Evolutionary conservation across 2,329 filamentous ascomycete species (phyloP), one percentile per base, ranked within the genome.

Genomic region (Aspergillus aculeatinus): DNA sequence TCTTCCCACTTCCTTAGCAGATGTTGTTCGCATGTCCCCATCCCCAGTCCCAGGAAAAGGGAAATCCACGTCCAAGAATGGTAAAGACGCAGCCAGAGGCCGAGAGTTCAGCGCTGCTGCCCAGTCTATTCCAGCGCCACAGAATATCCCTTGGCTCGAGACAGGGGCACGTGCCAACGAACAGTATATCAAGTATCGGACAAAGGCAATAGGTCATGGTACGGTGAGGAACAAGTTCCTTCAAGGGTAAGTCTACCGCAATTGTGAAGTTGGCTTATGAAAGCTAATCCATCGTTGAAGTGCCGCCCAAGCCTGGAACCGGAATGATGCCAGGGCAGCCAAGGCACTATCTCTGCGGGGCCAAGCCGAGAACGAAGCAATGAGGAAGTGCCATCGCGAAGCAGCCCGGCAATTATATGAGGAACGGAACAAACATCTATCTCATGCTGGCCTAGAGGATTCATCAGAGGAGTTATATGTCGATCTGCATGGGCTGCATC

Each of bases 251-350:
- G 79, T 23, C 35, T 49, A 42, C 31, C 31, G 31, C 11, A 9
- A 61, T 25, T 7, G 21, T 19, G 19, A 48, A 35, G 16, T 52
- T 6, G 16, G 33, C 9, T 5, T 29, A 58, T 60, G 23, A 61
- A 49, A 60, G 47, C 52, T 62, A n/a, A 64, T 50, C 39, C 27
- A 52, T 48, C 35, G 61, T 64, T 29, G 27, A 29, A 96, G 93
- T 76, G 95, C 95, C 66, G 94, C 94, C 9, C 94, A 98, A 83
- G 95, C 95, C 23, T 99, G 95, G 94, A 97, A 98, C 74, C 90
- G 95, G 60, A 98, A 97, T 70, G 95, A 99, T 75, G 94, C 95
- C 47, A 89, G 95, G 63, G 94, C 95, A 19, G 95, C 95, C 62
- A 98, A 98, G 80, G 94, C 94, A 33, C 85, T 98, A 53, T 96